Percentiles rank a stretch among this genome's conserved stretches.
phyloP scores from a whole-genome alignment of 805 yeast species.

The Yarrowia keelungensis region DNA sequence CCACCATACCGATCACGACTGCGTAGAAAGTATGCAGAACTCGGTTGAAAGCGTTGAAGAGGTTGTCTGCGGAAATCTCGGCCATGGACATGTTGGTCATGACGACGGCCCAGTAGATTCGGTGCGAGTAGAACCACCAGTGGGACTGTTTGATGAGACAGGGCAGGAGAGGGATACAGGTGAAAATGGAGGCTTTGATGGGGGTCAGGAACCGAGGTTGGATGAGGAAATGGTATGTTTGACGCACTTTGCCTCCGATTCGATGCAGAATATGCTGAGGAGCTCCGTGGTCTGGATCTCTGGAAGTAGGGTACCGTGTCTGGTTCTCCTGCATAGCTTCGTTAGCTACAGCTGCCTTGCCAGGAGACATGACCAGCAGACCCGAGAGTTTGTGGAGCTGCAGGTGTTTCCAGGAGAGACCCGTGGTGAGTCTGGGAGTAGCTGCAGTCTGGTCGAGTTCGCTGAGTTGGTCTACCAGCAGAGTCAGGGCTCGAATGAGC shows the following conservation, averaged over 20 bases:
- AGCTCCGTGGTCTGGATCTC: slow-evolving; percentile 18
- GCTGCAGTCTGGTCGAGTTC: background rate
- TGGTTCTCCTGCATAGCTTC: background rate
- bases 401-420: slow-evolving; percentile 13
- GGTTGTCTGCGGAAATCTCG: slow-evolving; percentile 49
- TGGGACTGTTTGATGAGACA: slow-evolving; percentile 45
- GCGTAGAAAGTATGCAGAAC: slow-evolving; percentile 48
- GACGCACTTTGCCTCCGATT: background rate
- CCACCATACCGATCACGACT: slow-evolving; percentile 48
- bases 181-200: slow-evolving; percentile 44
- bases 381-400: slow-evolving; percentile 13
- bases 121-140: slow-evolving; percentile 44
- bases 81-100: slow-evolving; percentile 48
- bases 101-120: slow-evolving; percentile 49
- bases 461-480: background rate
- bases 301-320: background rate
- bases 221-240: background rate
- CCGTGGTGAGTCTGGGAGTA: slow-evolving; percentile 16
- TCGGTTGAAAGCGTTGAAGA: slow-evolving; percentile 46
- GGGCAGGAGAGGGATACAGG: slow-evolving; percentile 44
- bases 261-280: slow-evolving; percentile 11
- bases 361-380: background rate
- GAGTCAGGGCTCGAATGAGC: slow-evolving; percentile 2
- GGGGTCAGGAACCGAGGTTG: slow-evolving; percentile 40
- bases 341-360: background rate